Evolutionary conservation across 108 stramenopile species (phyloP), one percentile per base, ranked within the genome.

Genomic region (Seminavis robusta): DNA sequence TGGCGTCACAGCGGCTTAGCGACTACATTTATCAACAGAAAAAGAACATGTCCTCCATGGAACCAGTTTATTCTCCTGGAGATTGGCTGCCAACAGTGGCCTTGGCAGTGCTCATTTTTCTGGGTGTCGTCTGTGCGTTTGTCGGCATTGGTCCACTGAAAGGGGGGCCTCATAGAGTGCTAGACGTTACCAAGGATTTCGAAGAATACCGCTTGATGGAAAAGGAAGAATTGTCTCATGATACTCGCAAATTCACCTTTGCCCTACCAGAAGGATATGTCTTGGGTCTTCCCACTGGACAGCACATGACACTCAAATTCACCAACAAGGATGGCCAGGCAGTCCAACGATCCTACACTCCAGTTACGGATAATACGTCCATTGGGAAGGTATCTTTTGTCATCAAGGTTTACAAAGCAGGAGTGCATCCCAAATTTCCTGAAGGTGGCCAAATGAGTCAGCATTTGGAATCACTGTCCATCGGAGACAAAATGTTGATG

Each of bases 401-500:
- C 23, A 81, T 98, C 53, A 98, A 98, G 76, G 84, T 97, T 3
- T 98, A 98, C 83, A 74, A 70, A 39, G 76, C 89, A 3, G 87
- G 87, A 34, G 84, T 92, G 16, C 84, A 92, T 61, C 90, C 92
- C 16, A 86, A 89, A 43, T 98, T 98, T 54, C 98, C 98, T 0
- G 81, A 94, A 13, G 98, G 97, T 16, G 98, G 98, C 19, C 92
- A 95, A 61, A 91, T 99, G 95, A 89, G 86, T 43, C 97, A 98
- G 73, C 76, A 97, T 60, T 70, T 99, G 58, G 95, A 96, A 69
- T 65, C 86, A 5, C 65, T 99, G 15, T 61, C 77, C 27, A 74
- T 97, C 52, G 97, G 98, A 0, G 95, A 95, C 61, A 77, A 83
- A 3, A 75, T 95, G 33, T 63, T 72, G 26, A 88, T 92, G 74